Base-by-base conservation (phyloP, 202 grass and related monocot species). In the Digitaria exilis region DNA sequence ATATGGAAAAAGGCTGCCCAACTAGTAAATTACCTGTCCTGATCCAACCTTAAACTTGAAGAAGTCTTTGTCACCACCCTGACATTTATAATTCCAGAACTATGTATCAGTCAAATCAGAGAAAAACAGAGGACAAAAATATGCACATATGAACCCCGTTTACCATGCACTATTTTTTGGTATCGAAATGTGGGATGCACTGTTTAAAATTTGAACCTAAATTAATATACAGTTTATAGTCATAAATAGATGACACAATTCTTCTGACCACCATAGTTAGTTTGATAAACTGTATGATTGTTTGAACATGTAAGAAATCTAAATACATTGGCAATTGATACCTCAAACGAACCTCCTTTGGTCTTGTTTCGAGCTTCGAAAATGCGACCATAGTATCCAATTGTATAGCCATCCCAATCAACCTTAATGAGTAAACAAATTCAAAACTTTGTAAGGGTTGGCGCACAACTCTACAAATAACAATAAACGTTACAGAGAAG, bases 371-470 rank as follows among this genome's bases (percentile, higher is more conserved):
- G 80, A 78, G 96, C 93, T 95, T 98, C 96, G 76, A 98, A 98
- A 34, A 98, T 95, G 50, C 93, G 96, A 55, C 96, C 96, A 79
- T 98, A 98, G 80, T 98, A 98, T 89, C 96, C 96, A 78, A 98
- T 98, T 64, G 96, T 98, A 80, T 98, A 98, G 60, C 96, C 96
- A 89, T 98, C 96, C 96, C 96, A 98, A 72, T 98, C 96, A 92
- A 98, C 87, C 96, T 98, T 85, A 77, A 80, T 22, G 64, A 22
- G 84, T 78, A 86, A 66, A 90, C 11, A 91, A 87, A 81, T 78
- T 78, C 50, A 89, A 87, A 82, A 77, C 44, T 80, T 52, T 68
- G 82, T 76, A 78, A 83, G 49, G 71, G 78, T 88, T 79, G 71
- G 39, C 12, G 65, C 52, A 84, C 43, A 91, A 66, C 43, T 83